phyloP scores from a whole-genome alignment of 768 basidiomycete species.

The Russula brevipes region DNA sequence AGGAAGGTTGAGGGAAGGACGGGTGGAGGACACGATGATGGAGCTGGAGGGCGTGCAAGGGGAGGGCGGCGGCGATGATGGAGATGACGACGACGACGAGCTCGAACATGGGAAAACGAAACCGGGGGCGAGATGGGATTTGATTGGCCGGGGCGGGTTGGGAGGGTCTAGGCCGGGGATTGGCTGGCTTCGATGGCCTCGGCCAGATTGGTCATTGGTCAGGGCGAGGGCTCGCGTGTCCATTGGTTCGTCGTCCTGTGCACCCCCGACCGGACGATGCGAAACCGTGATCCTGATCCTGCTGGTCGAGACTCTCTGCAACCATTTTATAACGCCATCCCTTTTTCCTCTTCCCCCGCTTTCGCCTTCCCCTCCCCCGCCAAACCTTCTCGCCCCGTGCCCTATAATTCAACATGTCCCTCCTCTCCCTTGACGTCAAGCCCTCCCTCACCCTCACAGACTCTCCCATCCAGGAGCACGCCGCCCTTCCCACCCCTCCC shows the following conservation, averaged over 20 bases:
- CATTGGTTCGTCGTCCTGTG: neutral
- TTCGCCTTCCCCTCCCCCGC: constrained; percentile 7
- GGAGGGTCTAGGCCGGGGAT: constrained; percentile 24
- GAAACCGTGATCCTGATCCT: neutral
- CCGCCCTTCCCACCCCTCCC: constrained; percentile 31
- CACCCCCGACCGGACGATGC: neutral
- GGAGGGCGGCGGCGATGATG: constrained; percentile 23
- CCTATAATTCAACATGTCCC: constrained; percentile 11
- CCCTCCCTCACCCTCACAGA: constrained; percentile 21
- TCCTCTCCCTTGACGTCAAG: constrained; percentile 24
- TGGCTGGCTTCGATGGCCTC: constrained; percentile 18
- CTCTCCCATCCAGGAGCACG: constrained; percentile 24
- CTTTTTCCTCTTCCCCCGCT: neutral
- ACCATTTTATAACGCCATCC: constrained; percentile 8
- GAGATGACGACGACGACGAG: constrained; percentile 23
- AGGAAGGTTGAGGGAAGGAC: constrained; percentile 33
- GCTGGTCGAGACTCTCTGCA: constrained; percentile 13
- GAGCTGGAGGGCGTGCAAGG: constrained; percentile 30
- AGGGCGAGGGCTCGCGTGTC: neutral
- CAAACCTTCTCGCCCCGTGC: neutral
- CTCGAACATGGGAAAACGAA: constrained; percentile 13
- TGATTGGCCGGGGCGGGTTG: neutral
- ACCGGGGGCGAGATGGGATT: neutral
- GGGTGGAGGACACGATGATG: constrained; percentile 55
- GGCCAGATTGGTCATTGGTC: constrained; percentile 27